Evolutionary conservation across 768 basidiomycete genomes (phyloP), one percentile per base, ranked within the genome.

Genomic region (Artomyces pyxidatus): DNA sequence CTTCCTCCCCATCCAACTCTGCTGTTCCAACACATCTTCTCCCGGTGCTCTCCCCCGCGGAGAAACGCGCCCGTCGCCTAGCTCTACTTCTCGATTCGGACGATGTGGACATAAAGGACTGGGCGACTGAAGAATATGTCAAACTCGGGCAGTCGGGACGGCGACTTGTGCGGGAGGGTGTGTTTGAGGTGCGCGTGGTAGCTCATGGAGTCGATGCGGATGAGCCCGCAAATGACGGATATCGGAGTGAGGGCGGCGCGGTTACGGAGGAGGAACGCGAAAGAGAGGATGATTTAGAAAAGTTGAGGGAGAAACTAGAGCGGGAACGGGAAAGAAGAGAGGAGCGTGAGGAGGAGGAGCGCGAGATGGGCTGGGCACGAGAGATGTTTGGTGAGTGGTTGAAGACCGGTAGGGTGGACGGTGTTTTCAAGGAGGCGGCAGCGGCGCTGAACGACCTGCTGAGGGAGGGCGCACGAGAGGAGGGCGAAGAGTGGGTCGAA

Each of bases 71-170:
- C 4, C 43, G 56, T 3, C 53, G 56, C 21, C 43, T 57, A 6
- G 49, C 56, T 19, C 37, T 57, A 1, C 38, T 53, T 2, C 54
- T 57, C 25, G 56, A 57, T 39, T 47, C 56, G 28, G 56, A 57
- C 3, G 56, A 57, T 30, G 41, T 47, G 10, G 45, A 51, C n/a
- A n/a, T 51, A 17, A 49, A 45, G 9, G 56, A 57, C 29, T 57
- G 56, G 56, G 56, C 53, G 3, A 54, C 50, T 40, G 45, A 54
- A 8, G 56, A 57, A n/a, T 57, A 57, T 22, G 53, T 57, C 28
- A 57, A 57, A 30, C 44, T 57, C 6, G 50, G 49, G 19, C 49
- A 29, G 10, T 14, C 41, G 3, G 47, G 50, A 1, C 53, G 50
- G 21, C 53, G 47, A 21, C 53, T 55, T 37, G 56, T 57, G 6